Evolutionary conservation across 108 stramenopile species (phyloP).

Genomic region (Skeletonema grethae): DNA sequence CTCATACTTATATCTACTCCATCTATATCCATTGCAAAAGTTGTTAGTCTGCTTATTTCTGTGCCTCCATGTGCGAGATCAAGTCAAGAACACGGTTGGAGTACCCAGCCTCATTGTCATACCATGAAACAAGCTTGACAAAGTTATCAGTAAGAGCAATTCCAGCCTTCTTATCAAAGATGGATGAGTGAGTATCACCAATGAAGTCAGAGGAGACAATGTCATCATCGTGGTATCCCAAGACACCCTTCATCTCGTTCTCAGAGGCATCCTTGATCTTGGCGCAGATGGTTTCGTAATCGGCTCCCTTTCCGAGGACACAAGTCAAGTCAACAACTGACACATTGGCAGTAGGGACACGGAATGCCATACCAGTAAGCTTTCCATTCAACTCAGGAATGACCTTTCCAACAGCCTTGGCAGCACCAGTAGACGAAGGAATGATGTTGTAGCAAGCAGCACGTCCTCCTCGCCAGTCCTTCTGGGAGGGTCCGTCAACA

Average conservation of each 20-base stretch:
- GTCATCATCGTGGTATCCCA: conserved; percentile 95
- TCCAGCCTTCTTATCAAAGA: conserved; percentile 98
- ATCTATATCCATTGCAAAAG: neutral
- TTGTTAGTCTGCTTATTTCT: neutral
- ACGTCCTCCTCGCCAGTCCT: conserved; percentile 99
- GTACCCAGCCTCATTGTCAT: conserved; percentile 99
- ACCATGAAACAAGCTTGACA: conserved; percentile 99
- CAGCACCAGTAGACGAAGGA: conserved; percentile 95
- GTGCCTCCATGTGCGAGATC: conserved; percentile 88
- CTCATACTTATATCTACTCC: neutral
- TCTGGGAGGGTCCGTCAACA: conserved; percentile 96
- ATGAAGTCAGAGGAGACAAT: conserved; percentile 98
- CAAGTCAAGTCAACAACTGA: conserved; percentile 98
- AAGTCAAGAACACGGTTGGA: conserved; percentile 85
- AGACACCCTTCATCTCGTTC: conserved; percentile 91
- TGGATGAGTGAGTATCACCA: conserved; percentile 87
- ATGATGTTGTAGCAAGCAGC: conserved; percentile 99
- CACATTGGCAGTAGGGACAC: conserved; percentile 98
- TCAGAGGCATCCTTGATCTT: conserved; percentile 96
- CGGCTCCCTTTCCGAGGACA: conserved; percentile 93
- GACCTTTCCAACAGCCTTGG: conserved; percentile 97
- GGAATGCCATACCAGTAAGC: conserved; percentile 99
- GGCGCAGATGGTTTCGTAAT: conserved; percentile 94
- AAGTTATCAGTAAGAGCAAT: conserved; percentile 97
- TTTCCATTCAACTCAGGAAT: conserved; percentile 97